Base-by-base conservation (phyloP, 192 early-diverging fungal species). In the Linnemannia hyalina region DNA sequence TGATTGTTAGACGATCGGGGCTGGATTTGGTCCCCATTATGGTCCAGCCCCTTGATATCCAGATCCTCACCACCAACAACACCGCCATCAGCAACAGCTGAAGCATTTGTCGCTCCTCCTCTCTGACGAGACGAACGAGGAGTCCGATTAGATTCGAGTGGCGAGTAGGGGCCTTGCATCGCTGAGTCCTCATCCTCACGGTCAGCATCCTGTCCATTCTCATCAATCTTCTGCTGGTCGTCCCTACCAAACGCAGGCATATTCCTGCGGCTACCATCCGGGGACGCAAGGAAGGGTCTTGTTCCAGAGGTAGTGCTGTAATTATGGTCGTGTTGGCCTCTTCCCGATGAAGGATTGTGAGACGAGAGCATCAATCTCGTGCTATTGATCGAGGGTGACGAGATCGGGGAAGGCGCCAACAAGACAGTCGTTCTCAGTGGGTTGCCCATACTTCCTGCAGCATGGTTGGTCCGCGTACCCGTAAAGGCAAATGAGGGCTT, bases 331-430 rank as follows among this genome's bases (percentile, higher is more conserved):
- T 26, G 13, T 15, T 65, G 60, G 4, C 29, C 29, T 26, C 60
- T 41, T 10, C 6, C 38, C 3, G 38, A 40, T 2, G 60, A 10
- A 20, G 36, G 38, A 6, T 47, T 41, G 29, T 20, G 41, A 32
- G 74, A 35, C 11, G 72, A 75, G 40, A 69, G 78, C 76, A 83
- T 83, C 68, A 78, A 52, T 10, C 40, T 44, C 16, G 72, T 16
- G 68, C 73, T 78, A 36, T 69, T 73, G 36, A 78, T 44, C 0
- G 78, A 18, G 9, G 84, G 84, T 4, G 84, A 86, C 15, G 74
- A 47, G n/a, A 86, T 46, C n/a, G 80, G 84, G 0, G 84, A 86
- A 1, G 78, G 75, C 16, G 84, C 47, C 42, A 86, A 41, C 16
- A 86, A 29, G 1, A 86, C 84, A 7, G 74, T 80, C 1, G 84